Evolutionary conservation across 2,329 filamentous ascomycete species (phyloP).

Genomic region (Penicillium sp.): DNA sequence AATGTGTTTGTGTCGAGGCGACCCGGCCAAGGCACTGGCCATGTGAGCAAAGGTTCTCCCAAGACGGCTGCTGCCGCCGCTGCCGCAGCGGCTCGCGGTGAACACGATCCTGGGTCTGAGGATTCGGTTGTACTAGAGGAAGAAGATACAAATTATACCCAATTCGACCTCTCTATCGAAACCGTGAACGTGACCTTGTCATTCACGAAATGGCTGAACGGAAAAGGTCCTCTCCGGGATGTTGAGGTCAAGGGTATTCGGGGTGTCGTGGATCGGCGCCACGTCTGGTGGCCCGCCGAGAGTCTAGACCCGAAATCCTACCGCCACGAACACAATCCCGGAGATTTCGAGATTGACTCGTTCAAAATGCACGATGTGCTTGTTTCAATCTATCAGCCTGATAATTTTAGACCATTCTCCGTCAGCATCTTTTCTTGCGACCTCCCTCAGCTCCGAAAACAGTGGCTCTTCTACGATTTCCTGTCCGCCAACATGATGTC

Average conservation of each 20-base stretch:
- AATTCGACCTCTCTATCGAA: conserved; percentile 93
- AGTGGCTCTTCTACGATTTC: conserved; percentile 98
- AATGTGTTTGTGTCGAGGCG: conserved; percentile 95
- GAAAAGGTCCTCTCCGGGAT: conserved; percentile 85
- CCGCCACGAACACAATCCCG: conserved; percentile 81
- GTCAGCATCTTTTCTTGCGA: conserved; percentile 97
- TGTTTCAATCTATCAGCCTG: conserved; percentile 87
- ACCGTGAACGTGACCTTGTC: conserved; percentile 96
- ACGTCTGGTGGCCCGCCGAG: conserved; percentile 70
- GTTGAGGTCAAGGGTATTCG: conserved; percentile 93
- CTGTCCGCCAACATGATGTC: conserved; percentile 94
- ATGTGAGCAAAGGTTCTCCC: conserved; percentile 91
- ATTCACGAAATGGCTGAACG: conserved; percentile 99
- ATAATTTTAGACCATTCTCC: conserved; percentile 88
- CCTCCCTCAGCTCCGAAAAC: conserved; percentile 86
- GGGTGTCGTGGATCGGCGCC: conserved; percentile 87
- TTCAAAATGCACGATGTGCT: conserved; percentile 96
- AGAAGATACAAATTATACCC: conserved; percentile 95
- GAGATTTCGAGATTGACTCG: conserved; percentile 94
- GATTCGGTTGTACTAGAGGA: conserved; percentile 47
- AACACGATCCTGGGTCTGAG: conserved; percentile 43
- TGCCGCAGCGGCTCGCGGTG: conserved; percentile 65
- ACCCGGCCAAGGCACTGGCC: conserved; percentile 76
- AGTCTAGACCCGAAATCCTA: conserved; percentile 81
- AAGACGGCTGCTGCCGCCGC: conserved; percentile 81